A percentile compares a stretch with the other conserved stretches of the same genome.
phyloP scores from a whole-genome alignment of 1,284 basidiomycete genomes.

The Takashimella koratensis region DNA sequence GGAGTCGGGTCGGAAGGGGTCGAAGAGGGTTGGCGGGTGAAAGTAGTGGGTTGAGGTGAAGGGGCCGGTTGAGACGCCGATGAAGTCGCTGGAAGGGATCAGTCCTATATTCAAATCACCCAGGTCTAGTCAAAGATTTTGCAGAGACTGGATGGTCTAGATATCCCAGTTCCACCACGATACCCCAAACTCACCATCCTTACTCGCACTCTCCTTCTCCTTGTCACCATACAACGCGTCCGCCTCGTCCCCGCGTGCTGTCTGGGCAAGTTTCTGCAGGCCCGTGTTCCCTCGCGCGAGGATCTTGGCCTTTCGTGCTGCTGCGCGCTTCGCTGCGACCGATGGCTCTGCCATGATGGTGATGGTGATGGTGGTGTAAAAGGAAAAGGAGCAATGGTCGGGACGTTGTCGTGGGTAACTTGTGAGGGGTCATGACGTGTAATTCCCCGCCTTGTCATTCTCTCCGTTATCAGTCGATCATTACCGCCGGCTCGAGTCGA shows the following conservation, averaged over 20 bases:
- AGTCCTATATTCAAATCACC: too few species aligned
- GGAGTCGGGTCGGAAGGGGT: not conserved
- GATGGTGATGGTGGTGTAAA: too few species aligned
- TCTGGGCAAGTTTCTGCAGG: slow-evolving; percentile 44
- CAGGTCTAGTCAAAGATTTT: too few species aligned
- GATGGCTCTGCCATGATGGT: slow-evolving; percentile 1
- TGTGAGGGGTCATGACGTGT: not conserved
- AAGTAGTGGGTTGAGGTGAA: slow-evolving; percentile 3
- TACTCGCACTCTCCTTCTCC: too few species aligned
- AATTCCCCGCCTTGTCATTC: too few species aligned
- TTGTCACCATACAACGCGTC: slow-evolving; percentile 42
- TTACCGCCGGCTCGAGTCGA: not conserved
- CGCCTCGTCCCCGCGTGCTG: slow-evolving; percentile 47
- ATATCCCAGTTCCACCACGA: too few species aligned
- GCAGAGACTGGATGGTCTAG: too few species aligned
- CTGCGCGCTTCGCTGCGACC: slow-evolving; percentile 43
- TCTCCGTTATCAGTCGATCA: too few species aligned
- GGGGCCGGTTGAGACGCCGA: slow-evolving; percentile 13
- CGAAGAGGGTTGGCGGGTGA: not conserved
- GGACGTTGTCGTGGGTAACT: too few species aligned
- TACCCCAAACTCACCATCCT: too few species aligned
- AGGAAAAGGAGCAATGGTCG: too few species aligned
- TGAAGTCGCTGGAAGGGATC: not conserved
- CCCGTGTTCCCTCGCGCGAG: slow-evolving; percentile 47
- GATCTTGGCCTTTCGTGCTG: slow-evolving; percentile 49